Conservation (phyloP, 2,329 filamentous ascomycete genomes). For the Xenosphaeropsis pyriputrescens region DNA sequence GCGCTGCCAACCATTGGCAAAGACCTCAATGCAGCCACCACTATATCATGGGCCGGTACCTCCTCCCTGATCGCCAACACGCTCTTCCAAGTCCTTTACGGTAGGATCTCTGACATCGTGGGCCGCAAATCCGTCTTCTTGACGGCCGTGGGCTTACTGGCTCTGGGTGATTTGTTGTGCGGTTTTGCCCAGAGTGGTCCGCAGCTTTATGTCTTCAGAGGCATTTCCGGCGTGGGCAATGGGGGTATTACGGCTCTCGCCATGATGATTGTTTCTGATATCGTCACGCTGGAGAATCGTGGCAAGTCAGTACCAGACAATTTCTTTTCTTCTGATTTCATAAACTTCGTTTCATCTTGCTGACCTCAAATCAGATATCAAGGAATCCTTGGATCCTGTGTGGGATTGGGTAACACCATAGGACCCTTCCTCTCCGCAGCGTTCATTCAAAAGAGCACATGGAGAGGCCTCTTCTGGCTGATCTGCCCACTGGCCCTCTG, state of each 20-base stretch:
- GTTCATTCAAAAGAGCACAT: slow-evolving; percentile 22
- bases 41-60: slow-evolving; percentile 40
- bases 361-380: slow-evolving; percentile 18
- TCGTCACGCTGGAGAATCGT: slow-evolving; percentile 41
- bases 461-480: slow-evolving; percentile 31
- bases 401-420: slow-evolving; percentile 25
- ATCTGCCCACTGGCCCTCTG: slow-evolving; percentile 33
- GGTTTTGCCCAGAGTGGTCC: slow-evolving; percentile 37
- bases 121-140: slow-evolving; percentile 44
- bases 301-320: slow-evolving; percentile 27
- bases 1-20: slow-evolving; percentile 34
- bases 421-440: slow-evolving; percentile 28
- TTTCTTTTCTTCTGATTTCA: background rate
- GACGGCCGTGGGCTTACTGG: slow-evolving; percentile 33
- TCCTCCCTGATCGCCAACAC: slow-evolving; percentile 40
- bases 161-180: slow-evolving; percentile 42
- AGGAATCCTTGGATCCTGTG: slow-evolving; percentile 24
- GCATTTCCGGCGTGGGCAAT: slow-evolving; percentile 42
- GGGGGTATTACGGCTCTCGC: slow-evolving; percentile 43
- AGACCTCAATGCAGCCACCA: slow-evolving; percentile 25
- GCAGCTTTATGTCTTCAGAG: slow-evolving; percentile 47
- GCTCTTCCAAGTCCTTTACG: slow-evolving; percentile 50
- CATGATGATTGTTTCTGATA: slow-evolving; percentile 47
- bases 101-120: slow-evolving; percentile 44
- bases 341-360: background rate